Evolutionary conservation across 768 basidiomycete species (phyloP).

Genomic region (Mycena galopus): DNA sequence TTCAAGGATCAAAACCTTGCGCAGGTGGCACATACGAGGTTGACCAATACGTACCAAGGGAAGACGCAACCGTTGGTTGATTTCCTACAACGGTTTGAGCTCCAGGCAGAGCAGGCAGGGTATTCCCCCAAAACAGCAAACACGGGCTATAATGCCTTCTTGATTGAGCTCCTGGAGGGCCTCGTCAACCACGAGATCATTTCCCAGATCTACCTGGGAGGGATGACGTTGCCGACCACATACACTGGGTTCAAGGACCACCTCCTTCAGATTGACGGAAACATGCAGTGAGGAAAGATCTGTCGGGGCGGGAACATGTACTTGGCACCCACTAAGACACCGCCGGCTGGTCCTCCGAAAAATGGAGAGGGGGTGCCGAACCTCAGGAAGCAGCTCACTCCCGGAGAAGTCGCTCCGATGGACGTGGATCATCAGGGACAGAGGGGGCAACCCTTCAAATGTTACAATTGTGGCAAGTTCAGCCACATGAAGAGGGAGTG

Average conservation of each 20-base stretch:
- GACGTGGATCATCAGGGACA: no score
- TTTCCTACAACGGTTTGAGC: slow-evolving; percentile 5
- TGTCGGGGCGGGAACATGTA: no score
- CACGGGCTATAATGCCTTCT: no score
- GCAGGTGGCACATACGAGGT: slow-evolving; percentile 1
- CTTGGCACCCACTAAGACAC: no score
- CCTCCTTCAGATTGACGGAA: background rate
- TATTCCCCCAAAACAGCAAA: no score
- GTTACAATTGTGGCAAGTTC: no score
- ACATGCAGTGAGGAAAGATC: background rate
- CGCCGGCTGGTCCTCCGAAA: no score
- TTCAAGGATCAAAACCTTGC: slow-evolving; percentile 16
- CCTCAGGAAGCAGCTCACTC: no score
- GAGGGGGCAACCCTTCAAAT: no score
- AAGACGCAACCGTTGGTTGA: background rate
- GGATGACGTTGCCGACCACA: background rate
- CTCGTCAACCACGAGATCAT: background rate
- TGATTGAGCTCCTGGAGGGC: background rate
- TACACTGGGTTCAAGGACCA: background rate
- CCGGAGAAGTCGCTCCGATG: no score
- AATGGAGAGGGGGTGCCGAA: no score
- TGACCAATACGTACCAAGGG: slow-evolving; percentile 12
- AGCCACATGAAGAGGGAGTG: no score
- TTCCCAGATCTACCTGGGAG: background rate
- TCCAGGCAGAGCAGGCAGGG: background rate